Evolutionary conservation across 257 asterid species (phyloP).

Genomic region (Ajuga chamaepitys): DNA sequence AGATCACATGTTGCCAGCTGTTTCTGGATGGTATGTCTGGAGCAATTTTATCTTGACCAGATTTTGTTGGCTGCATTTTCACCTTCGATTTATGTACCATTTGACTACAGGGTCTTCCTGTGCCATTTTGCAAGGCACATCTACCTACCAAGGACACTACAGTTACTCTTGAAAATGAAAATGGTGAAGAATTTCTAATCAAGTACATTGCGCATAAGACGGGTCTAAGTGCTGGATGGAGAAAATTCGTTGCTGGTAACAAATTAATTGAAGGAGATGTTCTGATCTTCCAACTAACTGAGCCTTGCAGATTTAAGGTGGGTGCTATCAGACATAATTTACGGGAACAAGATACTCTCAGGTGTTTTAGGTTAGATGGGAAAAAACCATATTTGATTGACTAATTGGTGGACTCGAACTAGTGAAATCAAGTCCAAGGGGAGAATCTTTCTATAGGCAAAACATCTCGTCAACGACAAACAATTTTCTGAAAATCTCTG

Average conservation of each 20-base stretch:
- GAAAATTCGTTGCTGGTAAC: constrained; percentile 70
- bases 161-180: constrained; percentile 55
- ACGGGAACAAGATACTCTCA: neutral
- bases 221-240: constrained; percentile 95
- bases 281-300: constrained; percentile 56
- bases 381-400: neutral
- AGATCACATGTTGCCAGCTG: constrained; percentile 93
- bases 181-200: constrained; percentile 55
- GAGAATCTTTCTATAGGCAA: no score
- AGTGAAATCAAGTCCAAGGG: neutral
- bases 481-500: no score
- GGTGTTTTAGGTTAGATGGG: neutral
- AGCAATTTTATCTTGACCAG: constrained; percentile 3
- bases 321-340: constrained; percentile 9
- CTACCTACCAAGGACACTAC: constrained; percentile 53
- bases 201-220: constrained; percentile 76
- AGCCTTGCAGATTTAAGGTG: constrained; percentile 68
- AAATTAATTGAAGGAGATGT: constrained; percentile 84
- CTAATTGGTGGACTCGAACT: neutral
- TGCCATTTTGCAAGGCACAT: constrained; percentile 69
- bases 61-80: neutral
- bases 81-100: constrained; percentile 9
- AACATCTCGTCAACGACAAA: no score
- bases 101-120: constrained; percentile 70
- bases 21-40: constrained; percentile 84